These are phyloP conservation scores for Colletotrichum graminicola DNA, from an alignment of 2,329 filamentous ascomycete species.

Conservation along the genomic window DNA sequence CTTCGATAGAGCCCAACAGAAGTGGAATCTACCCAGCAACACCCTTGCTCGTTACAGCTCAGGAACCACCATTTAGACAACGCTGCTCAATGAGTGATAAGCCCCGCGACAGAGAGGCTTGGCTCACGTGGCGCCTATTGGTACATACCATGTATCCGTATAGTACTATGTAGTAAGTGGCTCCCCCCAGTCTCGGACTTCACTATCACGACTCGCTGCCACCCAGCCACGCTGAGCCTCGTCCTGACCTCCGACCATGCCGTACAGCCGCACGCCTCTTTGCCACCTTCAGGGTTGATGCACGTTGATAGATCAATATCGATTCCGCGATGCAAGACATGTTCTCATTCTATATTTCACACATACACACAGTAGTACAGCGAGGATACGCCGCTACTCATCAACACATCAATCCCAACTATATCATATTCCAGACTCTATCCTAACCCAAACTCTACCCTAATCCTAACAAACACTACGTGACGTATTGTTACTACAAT, in stretches of 20 bases:
- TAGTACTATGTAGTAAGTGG: not conserved
- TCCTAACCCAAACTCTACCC: too few relatives aligned
- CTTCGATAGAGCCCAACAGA: slow-evolving; percentile 35
- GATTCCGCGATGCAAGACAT: not conserved
- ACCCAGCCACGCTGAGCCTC: not conserved
- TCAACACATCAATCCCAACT: too few relatives aligned
- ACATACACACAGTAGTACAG: too few relatives aligned
- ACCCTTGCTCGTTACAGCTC: slow-evolving; percentile 21
- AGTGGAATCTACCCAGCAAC: slow-evolving; percentile 31
- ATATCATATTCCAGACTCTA: too few relatives aligned
- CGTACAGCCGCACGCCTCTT: slow-evolving; percentile 1
- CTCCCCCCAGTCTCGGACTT: slow-evolving; percentile 19
- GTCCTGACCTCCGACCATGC: not conserved
- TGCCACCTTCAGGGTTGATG: not conserved
- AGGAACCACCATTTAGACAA: slow-evolving; percentile 16
- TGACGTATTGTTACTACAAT: too few relatives aligned
- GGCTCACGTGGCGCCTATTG: slow-evolving; percentile 38
- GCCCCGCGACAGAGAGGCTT: slow-evolving; percentile 28
- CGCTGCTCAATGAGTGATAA: slow-evolving; percentile 31
- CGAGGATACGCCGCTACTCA: too few relatives aligned
- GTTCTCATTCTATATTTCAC: not conserved
- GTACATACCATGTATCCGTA: too few relatives aligned
- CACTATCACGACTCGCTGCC: slow-evolving; percentile 3
- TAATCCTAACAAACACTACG: too few relatives aligned
- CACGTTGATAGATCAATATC: slow-evolving; percentile 5